Base-by-base conservation (phyloP, 2,329 filamentous ascomycete species). In the Cryphonectria japonica region DNA sequence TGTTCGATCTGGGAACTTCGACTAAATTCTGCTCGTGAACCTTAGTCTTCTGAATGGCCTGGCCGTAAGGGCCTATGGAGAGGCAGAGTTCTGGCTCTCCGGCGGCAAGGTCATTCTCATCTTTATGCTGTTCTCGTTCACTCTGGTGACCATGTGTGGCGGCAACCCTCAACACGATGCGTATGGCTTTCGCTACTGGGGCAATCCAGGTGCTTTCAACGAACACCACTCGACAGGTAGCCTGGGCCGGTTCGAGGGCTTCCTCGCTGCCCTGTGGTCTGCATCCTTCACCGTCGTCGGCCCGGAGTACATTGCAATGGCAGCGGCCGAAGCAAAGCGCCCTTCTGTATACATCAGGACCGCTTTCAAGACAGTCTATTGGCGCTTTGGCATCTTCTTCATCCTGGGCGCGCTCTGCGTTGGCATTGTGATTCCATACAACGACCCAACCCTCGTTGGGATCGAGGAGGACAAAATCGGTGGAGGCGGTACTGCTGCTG, bases 101-200 rank as follows among this genome's bases (percentile, higher is more conserved):
- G 81, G 80, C 54, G 89, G 89, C 73, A 92, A 93, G 78, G 84
- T 92, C 46, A 78, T 92, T 32, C 83, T 93, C 63, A 91, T 92
- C 75, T 82, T 90, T 72, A 88, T 89, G 16, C 83, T 93, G 68
- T 91, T 93, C 78, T 81, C 85, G 76, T 94, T 92, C 80, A 94
- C 93, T n/a, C 92, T 95, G 77, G 85, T 95, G 75, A 90, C 89
- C 65, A 94, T 94, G 91, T 83, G 93, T 9, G 93, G 92, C 50
- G 93, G 91, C 41, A 95, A 95, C 75, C 93, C 93, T 0, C 78
- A 89, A 7, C 82, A 88, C 64, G 90, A 92, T 75, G 84, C 88
- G 1, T 93, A 89, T 76, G 92, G 92, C 29, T 94, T 94, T 78
- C 85, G 91, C 26, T 89, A 90, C 77, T 92, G 90, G 90, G 85